Evolutionary conservation across 2,329 filamentous ascomycete species (phyloP), one percentile per base, ranked within the genome.

Genomic region (Talaromyces marneffei): DNA sequence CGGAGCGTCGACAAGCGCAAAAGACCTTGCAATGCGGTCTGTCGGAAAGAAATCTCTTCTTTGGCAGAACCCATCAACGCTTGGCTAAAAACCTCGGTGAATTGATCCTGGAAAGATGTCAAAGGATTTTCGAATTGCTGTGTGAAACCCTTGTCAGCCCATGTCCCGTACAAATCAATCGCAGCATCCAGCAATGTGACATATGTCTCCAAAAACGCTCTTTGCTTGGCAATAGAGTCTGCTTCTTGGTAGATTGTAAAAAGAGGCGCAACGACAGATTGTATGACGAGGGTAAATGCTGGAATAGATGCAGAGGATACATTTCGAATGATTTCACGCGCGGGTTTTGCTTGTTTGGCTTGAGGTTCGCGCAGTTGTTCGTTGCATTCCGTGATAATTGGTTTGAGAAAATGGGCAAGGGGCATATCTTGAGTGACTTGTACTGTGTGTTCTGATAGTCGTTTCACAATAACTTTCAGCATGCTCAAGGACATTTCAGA

Each of bases 331-430:
- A 89, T 87, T 27, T 83, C 80, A 18, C 85, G 85, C 2, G 85
- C 81, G 9, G 85, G 85, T 67, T 84, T 84, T 3, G 86, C 87
- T 68, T 89, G 85, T 69, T 88, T 88, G 4, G 86, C 86, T 48
- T 86, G 85, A 6, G 87, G 86, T 68, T 89, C 86, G 66, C 85
- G 84, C 3, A 89, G 76, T 67, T 88, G 85, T 64, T 88, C 84
- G 63, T 87, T 85, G 69, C 86, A 88, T 72, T 89, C 87, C 66
- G 86, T 86, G 50, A 82, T 82, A 62, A 88, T 81, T 1, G 85
- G 83, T 50, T 80, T 80, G 25, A 89, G 72, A 69, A 84, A 89
- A 31, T 72, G 82, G 65, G 71, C 80, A 70, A 79, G 77, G 68
- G 68, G 78, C 63, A 73, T 75, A 66, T 73, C 70, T 64, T 76